Conservation (phyloP, 495 filamentous ascomycete species). For the Penicillium lividum region DNA sequence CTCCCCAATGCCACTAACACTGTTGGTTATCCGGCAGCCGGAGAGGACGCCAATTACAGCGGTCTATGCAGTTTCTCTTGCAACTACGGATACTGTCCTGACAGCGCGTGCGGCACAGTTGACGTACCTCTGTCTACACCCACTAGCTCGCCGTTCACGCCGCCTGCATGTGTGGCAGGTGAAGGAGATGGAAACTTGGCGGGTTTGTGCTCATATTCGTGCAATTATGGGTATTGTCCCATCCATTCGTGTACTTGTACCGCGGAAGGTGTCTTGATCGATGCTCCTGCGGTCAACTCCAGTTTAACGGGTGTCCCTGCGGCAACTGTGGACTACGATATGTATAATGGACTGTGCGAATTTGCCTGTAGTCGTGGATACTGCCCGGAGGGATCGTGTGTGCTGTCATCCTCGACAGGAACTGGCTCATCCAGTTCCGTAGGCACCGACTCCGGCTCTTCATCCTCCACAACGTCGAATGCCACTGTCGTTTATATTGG, state of each 20-base stretch:
- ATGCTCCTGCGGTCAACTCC: no score
- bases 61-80: constrained; percentile 15
- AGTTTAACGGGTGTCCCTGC: no score
- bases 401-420: no score
- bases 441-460: no score
- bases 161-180: not conserved
- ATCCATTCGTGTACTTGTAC: not conserved
- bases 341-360: no score
- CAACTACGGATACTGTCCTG: constrained; percentile 32
- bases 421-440: no score
- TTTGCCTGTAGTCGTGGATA: no score
- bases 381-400: no score
- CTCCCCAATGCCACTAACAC: constrained; percentile 3
- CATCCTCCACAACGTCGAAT: no score
- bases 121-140: not conserved
- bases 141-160: not conserved
- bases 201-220: not conserved
- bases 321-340: no score
- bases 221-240: not conserved
- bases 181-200: not conserved
- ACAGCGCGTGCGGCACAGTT: constrained; percentile 24
- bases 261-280: no score
- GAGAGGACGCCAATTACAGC: constrained; percentile 7
- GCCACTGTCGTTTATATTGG: no score
- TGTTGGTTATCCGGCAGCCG: constrained; percentile 54